phyloP scores from a whole-genome alignment of 257 asterid species.

The Fraxinus quadrangulata region DNA sequence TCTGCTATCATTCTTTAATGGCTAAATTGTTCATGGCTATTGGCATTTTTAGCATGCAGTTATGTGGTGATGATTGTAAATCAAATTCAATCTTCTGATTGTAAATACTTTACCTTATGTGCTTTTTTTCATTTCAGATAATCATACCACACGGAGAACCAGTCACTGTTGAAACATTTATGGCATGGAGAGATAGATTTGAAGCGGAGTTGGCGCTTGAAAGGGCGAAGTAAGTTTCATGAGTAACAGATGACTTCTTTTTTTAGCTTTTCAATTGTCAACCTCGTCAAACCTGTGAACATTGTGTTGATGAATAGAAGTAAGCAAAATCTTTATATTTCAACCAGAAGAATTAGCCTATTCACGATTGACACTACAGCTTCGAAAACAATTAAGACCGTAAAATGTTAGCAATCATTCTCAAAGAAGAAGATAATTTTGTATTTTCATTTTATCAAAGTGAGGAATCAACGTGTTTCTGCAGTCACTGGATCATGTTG shows the following conservation, averaged over 20 bases:
- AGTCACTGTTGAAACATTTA: slow-evolving; percentile 84
- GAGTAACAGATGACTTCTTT: slow-evolving; percentile 12
- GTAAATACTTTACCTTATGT: slow-evolving; percentile 16
- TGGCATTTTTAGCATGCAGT: not conserved
- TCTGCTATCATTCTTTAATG: not conserved
- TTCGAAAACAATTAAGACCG: not conserved
- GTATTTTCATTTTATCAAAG: not conserved
- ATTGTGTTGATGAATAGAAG: not conserved
- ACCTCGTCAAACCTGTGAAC: slow-evolving; percentile 17
- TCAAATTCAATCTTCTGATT: slow-evolving; percentile 10
- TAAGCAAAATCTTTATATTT: not conserved
- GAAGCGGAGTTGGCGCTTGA: slow-evolving; percentile 99
- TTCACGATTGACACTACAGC: not conserved
- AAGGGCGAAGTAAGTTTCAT: slow-evolving; percentile 86
- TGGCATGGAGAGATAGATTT: slow-evolving; percentile 97
- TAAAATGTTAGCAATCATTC: not conserved
- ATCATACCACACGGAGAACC: slow-evolving; percentile 97
- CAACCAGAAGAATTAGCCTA: not conserved
- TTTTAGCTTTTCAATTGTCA: slow-evolving; percentile 16
- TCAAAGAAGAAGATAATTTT: slow-evolving; percentile 1
- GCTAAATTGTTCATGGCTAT: not conserved
- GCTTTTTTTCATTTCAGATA: slow-evolving; percentile 54
- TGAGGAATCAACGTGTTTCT: slow-evolving; percentile 8
- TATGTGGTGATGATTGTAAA: not conserved
- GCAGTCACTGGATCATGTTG: slow-evolving; percentile 15